These are phyloP conservation scores for Luffa aegyptiaca DNA, from an alignment of 306 rosid genomes.

Conservation along the genomic window DNA sequence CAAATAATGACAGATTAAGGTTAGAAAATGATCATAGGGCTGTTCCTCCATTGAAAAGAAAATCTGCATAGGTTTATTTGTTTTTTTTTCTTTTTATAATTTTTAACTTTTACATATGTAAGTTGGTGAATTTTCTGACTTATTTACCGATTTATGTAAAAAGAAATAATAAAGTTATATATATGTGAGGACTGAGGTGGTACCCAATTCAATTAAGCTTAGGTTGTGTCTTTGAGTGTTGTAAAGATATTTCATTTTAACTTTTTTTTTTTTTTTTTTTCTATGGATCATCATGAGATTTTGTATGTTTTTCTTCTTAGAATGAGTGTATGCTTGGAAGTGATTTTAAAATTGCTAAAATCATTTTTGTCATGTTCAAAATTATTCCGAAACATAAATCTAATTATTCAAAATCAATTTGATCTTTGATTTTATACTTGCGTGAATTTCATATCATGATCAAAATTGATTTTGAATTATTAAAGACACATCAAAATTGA, in stretches of 20 bases:
- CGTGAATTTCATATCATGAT: no score
- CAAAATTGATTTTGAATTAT: no score
- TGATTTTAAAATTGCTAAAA: no score
- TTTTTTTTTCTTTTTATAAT: not conserved
- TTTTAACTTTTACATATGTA: not conserved
- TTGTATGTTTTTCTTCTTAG: no score
- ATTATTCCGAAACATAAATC: no score
- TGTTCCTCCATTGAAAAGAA: not conserved
- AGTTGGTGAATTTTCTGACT: not conserved
- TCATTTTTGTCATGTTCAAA: no score
- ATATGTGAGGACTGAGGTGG: not conserved
- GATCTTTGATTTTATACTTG: no score
- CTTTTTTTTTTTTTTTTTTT: not conserved
- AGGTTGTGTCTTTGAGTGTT: no score
- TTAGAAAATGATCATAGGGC: not conserved
- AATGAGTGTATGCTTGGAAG: no score
- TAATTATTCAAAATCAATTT: no score
- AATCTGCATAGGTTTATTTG: not conserved
- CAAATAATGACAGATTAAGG: not conserved
- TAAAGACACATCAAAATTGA: no score
- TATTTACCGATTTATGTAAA: not conserved
- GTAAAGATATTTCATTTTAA: not conserved
- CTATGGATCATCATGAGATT: no score
- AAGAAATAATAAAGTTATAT: not conserved
- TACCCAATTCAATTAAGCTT: not conserved